phyloP scores from a whole-genome alignment of 805 yeast genomes.

The Metschnikowia cubensis region DNA sequence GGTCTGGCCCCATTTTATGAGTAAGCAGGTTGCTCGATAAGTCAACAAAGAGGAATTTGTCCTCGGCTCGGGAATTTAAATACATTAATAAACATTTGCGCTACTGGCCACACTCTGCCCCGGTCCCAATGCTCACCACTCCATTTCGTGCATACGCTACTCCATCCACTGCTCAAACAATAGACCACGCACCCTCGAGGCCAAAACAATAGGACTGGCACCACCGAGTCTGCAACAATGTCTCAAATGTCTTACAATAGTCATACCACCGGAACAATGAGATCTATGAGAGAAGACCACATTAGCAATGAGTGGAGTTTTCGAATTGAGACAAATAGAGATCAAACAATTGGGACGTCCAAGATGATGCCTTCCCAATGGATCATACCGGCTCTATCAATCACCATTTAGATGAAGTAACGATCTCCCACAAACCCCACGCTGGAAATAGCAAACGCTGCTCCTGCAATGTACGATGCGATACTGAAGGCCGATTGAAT shows the following conservation, averaged over 20 bases:
- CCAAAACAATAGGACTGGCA: no score
- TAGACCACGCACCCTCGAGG: no score
- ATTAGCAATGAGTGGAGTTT: no score
- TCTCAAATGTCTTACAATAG: neutral
- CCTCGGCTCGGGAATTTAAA: neutral
- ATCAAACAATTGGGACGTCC: no score
- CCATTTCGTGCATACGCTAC: no score
- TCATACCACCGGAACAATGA: no score
- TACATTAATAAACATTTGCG: neutral
- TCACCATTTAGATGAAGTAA: conserved; percentile 11
- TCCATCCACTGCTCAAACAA: no score
- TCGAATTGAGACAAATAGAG: no score
- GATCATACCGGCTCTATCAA: no score
- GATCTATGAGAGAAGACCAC: no score
- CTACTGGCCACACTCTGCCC: neutral
- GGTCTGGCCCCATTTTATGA: conserved; percentile 1
- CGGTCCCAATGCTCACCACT: no score
- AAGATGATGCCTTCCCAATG: no score
- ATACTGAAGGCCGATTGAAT: conserved; percentile 36
- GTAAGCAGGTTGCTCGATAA: neutral
- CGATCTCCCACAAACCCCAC: conserved; percentile 59
- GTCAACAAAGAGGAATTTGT: neutral
- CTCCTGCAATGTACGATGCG: conserved; percentile 41
- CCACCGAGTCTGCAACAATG: neutral
- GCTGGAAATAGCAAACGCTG: conserved; percentile 46